phyloP scores from a whole-genome alignment of 768 basidiomycete species.

The Jaapia argillacea region DNA sequence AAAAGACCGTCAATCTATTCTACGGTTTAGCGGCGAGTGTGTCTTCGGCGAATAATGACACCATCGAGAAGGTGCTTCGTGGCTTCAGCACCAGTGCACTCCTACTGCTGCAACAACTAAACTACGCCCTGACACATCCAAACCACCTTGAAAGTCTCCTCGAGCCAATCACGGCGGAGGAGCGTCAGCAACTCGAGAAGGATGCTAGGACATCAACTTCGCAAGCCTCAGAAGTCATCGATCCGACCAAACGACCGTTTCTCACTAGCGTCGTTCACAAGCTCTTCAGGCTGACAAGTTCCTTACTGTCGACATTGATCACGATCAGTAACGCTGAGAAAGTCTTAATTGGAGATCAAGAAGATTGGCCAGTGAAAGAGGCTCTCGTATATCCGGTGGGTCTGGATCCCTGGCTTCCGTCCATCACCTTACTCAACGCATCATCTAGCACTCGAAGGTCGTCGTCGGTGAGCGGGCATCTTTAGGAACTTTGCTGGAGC shows the following conservation, averaged over 20 bases:
- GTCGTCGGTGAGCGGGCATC: conserved; percentile 77
- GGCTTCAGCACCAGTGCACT: conserved; percentile 63
- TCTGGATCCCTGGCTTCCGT: conserved; percentile 8
- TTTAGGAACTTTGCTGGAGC: conserved; percentile 78
- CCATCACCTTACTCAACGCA: not conserved
- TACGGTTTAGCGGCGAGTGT: conserved; percentile 57
- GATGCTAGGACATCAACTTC: conserved; percentile 27
- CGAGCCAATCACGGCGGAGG: conserved; percentile 72
- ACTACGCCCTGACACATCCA: conserved; percentile 86
- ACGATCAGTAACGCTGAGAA: conserved; percentile 60
- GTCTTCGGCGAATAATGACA: conserved; percentile 34
- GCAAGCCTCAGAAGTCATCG: conserved; percentile 35
- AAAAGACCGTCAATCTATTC: conserved; percentile 71
- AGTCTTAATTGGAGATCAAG: conserved; percentile 51
- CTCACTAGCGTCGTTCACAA: conserved; percentile 62
- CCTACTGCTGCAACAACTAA: conserved; percentile 75
- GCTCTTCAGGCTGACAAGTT: conserved; percentile 60
- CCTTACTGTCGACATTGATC: conserved; percentile 60
- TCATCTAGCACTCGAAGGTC: conserved; percentile 69
- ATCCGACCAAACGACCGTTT: conserved; percentile 62
- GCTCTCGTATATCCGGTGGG: conserved; percentile 67
- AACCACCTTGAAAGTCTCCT: conserved; percentile 76
- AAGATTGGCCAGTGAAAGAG: conserved; percentile 64
- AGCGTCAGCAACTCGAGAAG: conserved; percentile 59
- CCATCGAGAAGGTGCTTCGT: conserved; percentile 52